Base-by-base conservation (phyloP, 495 filamentous ascomycete species). In the Xylaria curta region DNA sequence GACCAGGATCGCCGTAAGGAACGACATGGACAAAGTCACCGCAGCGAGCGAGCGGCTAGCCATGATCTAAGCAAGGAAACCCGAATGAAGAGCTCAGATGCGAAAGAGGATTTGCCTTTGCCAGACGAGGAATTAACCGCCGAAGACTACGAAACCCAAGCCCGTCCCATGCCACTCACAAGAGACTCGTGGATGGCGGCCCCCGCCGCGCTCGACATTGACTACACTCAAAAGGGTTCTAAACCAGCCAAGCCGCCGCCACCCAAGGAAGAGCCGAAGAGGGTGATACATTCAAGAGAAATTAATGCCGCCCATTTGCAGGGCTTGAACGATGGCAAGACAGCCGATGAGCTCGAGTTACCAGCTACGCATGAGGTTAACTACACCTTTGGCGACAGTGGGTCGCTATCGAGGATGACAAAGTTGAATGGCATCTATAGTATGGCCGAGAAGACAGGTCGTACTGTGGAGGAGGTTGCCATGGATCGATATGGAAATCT, bases 171-270 rank as follows among this genome's bases (percentile, higher is more conserved):
- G 42, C 76, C 78, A 0, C 71, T 81, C 6, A 74, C 76, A 40
- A 82, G 96, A 69, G 97, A 98, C 81, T 88, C 92, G 5, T 99
- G 96, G 96, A 99, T 99, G 97, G 89, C 95, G 73, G 91, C 90
- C 3, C 95, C 96, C 0, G 92, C 91, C 7, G 89, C 89, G 0
- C 78, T 94, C 21, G 93, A 95, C 62, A 85, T 98, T 67, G 94
- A 97, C 73, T 97, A 96, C 78, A 90, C 92, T 42, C 92, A 95
- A 59, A 89, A 89, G 69, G 88, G 87, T 6, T 80, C 82, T 3
- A 87, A 87, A 68, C 49, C 28, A 21, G 73, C 78, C 9, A 85
- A 88, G 71, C 78, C 79, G 15, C 82, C 81, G 3, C 84, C 88
- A 59, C 84, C 90, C 10, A 86, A 87, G 63, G 88, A 91, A 9